phyloP scores from a whole-genome alignment of 2,329 filamentous ascomycete species.

The Cephalotrichum gorgonifer region DNA sequence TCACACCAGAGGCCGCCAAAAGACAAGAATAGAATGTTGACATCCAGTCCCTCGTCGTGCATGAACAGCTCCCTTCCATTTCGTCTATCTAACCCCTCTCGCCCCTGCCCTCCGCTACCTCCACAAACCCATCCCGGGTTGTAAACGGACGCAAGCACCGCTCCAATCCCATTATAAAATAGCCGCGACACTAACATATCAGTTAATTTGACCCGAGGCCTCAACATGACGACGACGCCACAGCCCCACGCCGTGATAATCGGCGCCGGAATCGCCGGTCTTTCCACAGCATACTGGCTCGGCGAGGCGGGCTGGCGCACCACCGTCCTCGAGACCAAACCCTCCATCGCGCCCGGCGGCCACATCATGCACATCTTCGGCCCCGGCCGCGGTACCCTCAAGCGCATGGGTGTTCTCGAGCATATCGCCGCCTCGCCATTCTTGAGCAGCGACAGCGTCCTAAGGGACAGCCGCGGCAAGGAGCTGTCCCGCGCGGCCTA shows the following conservation, averaged over 20 bases:
- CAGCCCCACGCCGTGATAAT: neutral
- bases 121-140: no score
- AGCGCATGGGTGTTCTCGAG: neutral
- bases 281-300: neutral
- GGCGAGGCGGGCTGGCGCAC: neutral
- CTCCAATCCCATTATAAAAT: no score
- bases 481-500: neutral
- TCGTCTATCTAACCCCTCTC: no score
- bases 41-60: no score
- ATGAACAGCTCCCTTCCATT: no score
- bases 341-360: neutral
- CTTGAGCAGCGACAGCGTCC: neutral
- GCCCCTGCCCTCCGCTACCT: no score
- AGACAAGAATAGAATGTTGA: no score
- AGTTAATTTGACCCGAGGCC: no score
- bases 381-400: neutral
- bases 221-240: neutral
- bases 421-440: neutral
- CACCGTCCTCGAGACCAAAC: neutral
- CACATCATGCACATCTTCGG: neutral
- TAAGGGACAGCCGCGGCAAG: neutral
- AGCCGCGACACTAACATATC: no score
- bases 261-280: conserved; percentile 1
- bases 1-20: no score
- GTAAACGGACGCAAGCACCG: no score